Conservation (phyloP, 2,329 filamentous ascomycete genomes). For the Zopfia rhizophila region DNA sequence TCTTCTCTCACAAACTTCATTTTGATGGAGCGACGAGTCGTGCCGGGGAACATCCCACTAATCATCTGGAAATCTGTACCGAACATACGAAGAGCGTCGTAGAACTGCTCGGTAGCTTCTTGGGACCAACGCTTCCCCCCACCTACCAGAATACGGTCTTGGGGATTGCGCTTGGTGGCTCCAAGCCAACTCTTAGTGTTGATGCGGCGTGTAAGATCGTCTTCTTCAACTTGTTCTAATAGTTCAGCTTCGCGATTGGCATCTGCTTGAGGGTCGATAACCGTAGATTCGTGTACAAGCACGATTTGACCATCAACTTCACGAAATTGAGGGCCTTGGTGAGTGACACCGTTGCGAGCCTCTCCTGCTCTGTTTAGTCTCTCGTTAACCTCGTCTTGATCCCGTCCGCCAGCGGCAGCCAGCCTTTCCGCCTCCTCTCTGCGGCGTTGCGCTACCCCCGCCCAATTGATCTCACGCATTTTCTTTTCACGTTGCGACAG, state of each 20-base stretch:
- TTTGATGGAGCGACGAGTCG: slow-evolving; percentile 79
- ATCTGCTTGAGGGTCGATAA: slow-evolving; percentile 74
- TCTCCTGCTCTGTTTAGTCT: slow-evolving; percentile 28
- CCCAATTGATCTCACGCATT: slow-evolving; percentile 73
- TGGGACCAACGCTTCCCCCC: slow-evolving; percentile 70
- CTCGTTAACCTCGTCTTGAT: slow-evolving; percentile 36
- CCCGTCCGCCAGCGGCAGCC: slow-evolving; percentile 30
- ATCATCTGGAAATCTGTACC: slow-evolving; percentile 88
- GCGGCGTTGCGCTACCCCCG: slow-evolving; percentile 57
- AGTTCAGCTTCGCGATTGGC: slow-evolving; percentile 65
- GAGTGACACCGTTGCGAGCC: slow-evolving; percentile 16
- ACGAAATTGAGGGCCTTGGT: slow-evolving; percentile 65
- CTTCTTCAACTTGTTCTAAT: slow-evolving; percentile 75
- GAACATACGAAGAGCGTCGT: slow-evolving; percentile 77
- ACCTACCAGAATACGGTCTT: slow-evolving; percentile 55
- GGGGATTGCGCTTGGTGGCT: slow-evolving; percentile 61
- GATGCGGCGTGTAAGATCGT: slow-evolving; percentile 78
- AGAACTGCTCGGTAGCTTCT: slow-evolving; percentile 79
- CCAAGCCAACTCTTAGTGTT: slow-evolving; percentile 77
- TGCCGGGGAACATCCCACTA: slow-evolving; percentile 76
- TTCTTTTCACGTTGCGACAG: slow-evolving; percentile 79
- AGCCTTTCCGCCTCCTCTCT: slow-evolving; percentile 45
- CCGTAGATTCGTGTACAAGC: slow-evolving; percentile 73
- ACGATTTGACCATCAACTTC: slow-evolving; percentile 76
- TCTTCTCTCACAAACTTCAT: slow-evolving; percentile 86